Evolutionary conservation across 768 basidiomycete species (phyloP), one percentile per base, ranked within the genome.

Genomic region (Naganishia friedmannii): DNA sequence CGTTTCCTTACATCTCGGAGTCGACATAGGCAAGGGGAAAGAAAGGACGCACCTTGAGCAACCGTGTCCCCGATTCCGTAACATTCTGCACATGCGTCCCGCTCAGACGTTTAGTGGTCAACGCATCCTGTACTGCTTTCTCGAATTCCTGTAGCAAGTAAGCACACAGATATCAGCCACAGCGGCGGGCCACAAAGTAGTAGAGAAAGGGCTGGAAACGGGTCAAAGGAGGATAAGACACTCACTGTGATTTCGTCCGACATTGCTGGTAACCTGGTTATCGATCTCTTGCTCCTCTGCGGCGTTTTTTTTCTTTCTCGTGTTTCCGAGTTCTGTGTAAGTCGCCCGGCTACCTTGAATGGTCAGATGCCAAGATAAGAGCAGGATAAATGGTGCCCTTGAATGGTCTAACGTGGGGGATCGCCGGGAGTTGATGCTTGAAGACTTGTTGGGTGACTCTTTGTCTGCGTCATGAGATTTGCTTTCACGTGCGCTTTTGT

Each of bases 241-340:
- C 57, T 58, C 21, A 58, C 57, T 58, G 57, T 34, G 34, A 58
- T 58, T 13, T 58, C 57, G 31, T 58, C 57, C 57, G 57, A 58
- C 57, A 58, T 56, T 15, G 53, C 53, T 42, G 42, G 42, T 5
- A 37, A 42, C 42, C 9, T 42, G 42, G 9, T 15, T 42, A 42
- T 42, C 42, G n/a, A n/a, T n/a, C n/a, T n/a, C n/a, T n/a, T n/a
- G n/a, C n/a, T n/a, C n/a, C n/a, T n/a, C n/a, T n/a, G n/a, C n/a
- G n/a, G n/a, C n/a, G n/a, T n/a, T n/a, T n/a, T n/a, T n/a, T n/a
- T n/a, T n/a, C n/a, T n/a, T n/a, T n/a, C n/a, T n/a, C n/a, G n/a
- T n/a, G n/a, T n/a, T n/a, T n/a, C n/a, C n/a, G n/a, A n/a, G n/a
- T n/a, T n/a, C n/a, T n/a, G n/a, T n/a, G n/a, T n/a, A n/a, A n/a